A percentile compares a stretch with the other conserved stretches of the same genome.
These are phyloP conservation scores for Zoysia japonica DNA, from an alignment of 176 grass and related monocot genomes.

Conservation along the genomic window DNA sequence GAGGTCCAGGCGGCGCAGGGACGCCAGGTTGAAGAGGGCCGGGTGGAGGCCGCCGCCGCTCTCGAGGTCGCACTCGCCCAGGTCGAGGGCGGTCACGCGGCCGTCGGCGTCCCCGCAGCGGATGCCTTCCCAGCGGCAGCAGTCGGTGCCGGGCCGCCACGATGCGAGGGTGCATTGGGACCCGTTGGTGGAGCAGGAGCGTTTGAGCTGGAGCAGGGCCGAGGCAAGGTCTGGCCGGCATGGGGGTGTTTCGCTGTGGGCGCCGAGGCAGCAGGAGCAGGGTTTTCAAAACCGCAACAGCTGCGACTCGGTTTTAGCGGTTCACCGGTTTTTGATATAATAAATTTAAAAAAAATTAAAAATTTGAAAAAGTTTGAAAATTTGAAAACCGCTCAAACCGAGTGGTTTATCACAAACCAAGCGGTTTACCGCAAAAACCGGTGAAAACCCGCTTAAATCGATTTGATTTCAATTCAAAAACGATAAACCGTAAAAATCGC, in stretches of 20 bases:
- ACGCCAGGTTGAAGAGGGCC: constrained; percentile 45
- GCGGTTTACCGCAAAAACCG: no score
- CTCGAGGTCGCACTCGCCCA: constrained; percentile 5
- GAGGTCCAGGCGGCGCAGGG: constrained; percentile 41
- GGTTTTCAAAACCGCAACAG: no score
- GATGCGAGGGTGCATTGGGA: no score
- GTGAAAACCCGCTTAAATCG: no score
- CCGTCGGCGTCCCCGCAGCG: constrained; percentile 17
- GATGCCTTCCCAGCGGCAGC: constrained; percentile 13
- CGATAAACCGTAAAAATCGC: no score
- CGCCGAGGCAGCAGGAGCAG: neutral
- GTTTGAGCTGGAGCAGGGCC: constrained; percentile 36
- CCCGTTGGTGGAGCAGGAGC: constrained; percentile 28
- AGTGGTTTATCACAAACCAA: no score
- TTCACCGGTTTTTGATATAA: no score
- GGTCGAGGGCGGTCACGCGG: constrained; percentile 44
- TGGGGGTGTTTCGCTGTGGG: neutral
- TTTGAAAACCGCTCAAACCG: no score
- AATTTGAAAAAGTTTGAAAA: no score
- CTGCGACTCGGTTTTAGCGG: no score
- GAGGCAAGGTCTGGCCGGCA: constrained; percentile 8
- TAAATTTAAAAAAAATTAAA: no score
- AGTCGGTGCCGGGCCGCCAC: neutral
- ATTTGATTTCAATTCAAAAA: no score
- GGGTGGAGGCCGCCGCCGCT: constrained; percentile 12